A percentile compares a stretch with the other conserved stretches of the same genome.
phyloP scores from a whole-genome alignment of 1,284 basidiomycete genomes.

The Tilletia indica region DNA sequence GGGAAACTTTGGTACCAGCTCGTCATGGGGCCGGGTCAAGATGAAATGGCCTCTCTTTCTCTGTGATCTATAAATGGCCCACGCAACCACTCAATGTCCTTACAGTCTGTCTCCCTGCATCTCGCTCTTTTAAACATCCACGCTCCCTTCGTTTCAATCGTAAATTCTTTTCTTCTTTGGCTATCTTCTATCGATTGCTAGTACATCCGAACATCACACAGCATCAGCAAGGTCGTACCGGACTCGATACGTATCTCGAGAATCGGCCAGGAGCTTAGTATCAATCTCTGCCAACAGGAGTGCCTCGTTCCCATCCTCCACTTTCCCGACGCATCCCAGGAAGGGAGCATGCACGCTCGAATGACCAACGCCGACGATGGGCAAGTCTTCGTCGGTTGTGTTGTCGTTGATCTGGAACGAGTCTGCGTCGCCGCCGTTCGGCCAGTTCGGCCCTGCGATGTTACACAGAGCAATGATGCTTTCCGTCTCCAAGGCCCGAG shows the following conservation, averaged over 20 bases:
- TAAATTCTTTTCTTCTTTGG: no score
- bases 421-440: not conserved
- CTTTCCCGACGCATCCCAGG: constrained; percentile 34
- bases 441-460: constrained; percentile 39
- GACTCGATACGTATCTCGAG: constrained; percentile 37
- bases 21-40: no score
- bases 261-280: constrained; percentile 34
- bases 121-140: no score
- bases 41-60: no score
- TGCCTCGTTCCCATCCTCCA: constrained; percentile 35
- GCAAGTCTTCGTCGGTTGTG: constrained; percentile 25
- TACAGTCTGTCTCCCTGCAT: no score
- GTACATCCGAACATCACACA: not conserved
- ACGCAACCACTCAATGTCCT: no score
- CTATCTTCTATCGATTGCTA: no score
- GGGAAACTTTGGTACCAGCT: constrained; percentile 37
- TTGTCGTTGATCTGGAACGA: not conserved
- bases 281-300: constrained; percentile 42
- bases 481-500: constrained; percentile 48
- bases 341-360: constrained; percentile 46
- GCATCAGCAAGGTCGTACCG: constrained; percentile 24
- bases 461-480: constrained; percentile 50
- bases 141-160: no score
- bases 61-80: no score
- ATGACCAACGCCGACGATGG: constrained; percentile 42